Evolutionary conservation across 1,284 basidiomycete species (phyloP), one percentile per base, ranked within the genome.

Genomic region (Cryptococcus sp.): DNA sequence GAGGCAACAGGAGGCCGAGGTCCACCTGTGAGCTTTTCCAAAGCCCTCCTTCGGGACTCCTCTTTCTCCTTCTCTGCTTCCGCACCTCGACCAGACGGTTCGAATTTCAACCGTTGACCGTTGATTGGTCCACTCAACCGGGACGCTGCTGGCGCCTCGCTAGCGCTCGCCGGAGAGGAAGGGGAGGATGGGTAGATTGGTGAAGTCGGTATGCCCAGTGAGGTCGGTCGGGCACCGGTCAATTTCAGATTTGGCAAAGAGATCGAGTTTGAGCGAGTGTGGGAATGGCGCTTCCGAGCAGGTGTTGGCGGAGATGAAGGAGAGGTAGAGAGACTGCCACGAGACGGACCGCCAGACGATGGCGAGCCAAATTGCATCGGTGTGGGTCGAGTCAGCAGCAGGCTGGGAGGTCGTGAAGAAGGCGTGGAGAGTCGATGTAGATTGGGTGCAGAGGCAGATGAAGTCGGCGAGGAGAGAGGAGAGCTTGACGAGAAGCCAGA

Each of bases 181-280:
- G 73, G 71, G 1, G 74, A 71, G 0, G 66, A 64, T 1, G 70
- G 67, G 52, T 67, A 69, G 25, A 62, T 64, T 7, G 71, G 74
- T 4, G 72, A 64, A 2, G 60, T 60, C 3, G 71, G 67, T 2
- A 76, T 55, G 15, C 73, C 74, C 7, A 75, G 65, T 0, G 72
- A 75, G 4, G 59, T 54, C 2, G 74, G 71, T 8, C 74, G 62
- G 11, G 66, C 57, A 15, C 56, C 47, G 8, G 59, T 65, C 7
- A 77, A 64, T 49, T 74, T 75, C 49, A 75, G 68, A 51, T 75
- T 76, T 3, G 75, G 70, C 1, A 77, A 57, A 1, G 76, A 78
- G 48, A 78, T 78, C 39, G 76, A 78, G 40, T 67, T 72, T 15
- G 76, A 78, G 22, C 76, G 71, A 27, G 72, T 76, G 57, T 78